Evolutionary conservation across 768 basidiomycete species (phyloP), one percentile per base, ranked within the genome.

Genomic region (Lentinula sp.): DNA sequence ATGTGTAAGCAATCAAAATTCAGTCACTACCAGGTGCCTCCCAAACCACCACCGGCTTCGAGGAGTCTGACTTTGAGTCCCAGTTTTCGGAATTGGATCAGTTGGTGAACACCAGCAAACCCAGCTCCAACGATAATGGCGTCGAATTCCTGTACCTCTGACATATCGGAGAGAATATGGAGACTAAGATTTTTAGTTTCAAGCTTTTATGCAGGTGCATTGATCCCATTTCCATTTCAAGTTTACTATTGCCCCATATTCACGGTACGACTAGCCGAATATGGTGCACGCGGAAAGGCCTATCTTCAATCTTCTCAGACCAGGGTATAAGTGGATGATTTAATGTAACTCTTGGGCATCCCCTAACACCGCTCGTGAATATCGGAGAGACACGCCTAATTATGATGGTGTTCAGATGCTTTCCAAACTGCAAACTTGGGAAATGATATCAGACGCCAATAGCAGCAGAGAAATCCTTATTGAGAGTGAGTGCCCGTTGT

Each of bases 1-100:
- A 49, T 5, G 7, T 12, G 16, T 23, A 35, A 23, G 16, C 57
- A 15, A 57, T 59, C 0, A 23, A 28, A 46, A 43, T 61, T 42
- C 56, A 37, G 33, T 64, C 63, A 65, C 33, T 63, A 52, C 66
- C 66, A 66, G 8, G 51, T 50, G 5, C 66, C 66, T 18, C 66
- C 66, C 42, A 66, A 28, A 45, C 57, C 59, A 4, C 53, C 43
- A 10, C 61, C 63, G 2, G 66, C 66, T 51, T 65, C 66, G 56
- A 63, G 60, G 18, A 65, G 33, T 42, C 56, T 64, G 36, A 60
- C 60, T 33, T 42, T 51, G 15, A 64, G 46, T 13, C 64, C 64
- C 15, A 58, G 18, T 49, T 64, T 61, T 10, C 64, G 61, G 16
- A 63, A 41, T 12, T 60, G n/a, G 37, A 49, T 28, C 23, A 60